Conservation (phyloP, 2,329 filamentous ascomycete species). For the Ceratocystis cubensis region DNA sequence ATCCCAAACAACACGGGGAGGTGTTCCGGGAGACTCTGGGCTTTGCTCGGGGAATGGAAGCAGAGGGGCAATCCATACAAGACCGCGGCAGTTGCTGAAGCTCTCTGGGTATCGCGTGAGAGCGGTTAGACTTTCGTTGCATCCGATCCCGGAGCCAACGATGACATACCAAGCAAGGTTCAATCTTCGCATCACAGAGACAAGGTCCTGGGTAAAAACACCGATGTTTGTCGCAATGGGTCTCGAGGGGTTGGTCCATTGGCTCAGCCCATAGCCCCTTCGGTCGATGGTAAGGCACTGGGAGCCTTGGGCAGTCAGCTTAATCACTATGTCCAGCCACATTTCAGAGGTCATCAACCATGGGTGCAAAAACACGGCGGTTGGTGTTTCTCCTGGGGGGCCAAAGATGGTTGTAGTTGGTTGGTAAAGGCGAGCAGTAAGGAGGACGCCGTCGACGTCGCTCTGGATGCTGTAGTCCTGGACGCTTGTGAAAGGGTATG, state of each 20-base stretch:
- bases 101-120: slow-evolving; percentile 3
- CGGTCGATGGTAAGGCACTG: slow-evolving; percentile 13
- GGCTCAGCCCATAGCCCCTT: slow-evolving; percentile 6
- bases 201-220: slow-evolving; percentile 3
- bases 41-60: slow-evolving; percentile 2
- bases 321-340: slow-evolving; percentile 1
- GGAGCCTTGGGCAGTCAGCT: background rate
- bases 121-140: slow-evolving; percentile 10
- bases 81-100: slow-evolving; percentile 7
- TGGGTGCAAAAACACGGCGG: slow-evolving; percentile 13
- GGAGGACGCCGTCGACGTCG: background rate
- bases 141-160: slow-evolving; percentile 16
- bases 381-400: background rate
- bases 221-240: background rate
- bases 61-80: slow-evolving; percentile 12
- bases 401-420: background rate
- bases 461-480: background rate
- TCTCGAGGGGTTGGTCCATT: background rate
- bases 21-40: background rate
- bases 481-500: background rate
- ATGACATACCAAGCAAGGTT: slow-evolving; percentile 9
- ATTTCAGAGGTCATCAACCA: slow-evolving; percentile 12
- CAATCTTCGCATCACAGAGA: background rate
- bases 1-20: slow-evolving; percentile 8
- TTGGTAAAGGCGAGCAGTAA: background rate